These are phyloP conservation scores for Rhynchosporium secalis DNA, from an alignment of 2,329 filamentous ascomycete species.

Conservation along the genomic window DNA sequence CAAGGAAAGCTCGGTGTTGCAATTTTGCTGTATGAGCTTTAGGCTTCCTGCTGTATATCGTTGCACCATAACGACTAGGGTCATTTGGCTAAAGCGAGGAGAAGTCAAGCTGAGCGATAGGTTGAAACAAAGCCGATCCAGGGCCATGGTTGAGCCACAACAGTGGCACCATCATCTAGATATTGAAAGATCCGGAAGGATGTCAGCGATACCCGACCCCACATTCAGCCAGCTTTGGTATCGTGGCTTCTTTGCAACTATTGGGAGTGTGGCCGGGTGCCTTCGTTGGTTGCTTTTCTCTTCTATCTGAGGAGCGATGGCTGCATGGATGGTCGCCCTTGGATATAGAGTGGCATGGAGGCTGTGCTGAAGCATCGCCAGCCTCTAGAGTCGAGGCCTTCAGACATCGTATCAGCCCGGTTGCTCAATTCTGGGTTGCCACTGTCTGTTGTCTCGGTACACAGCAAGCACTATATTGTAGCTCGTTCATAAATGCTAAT, in stretches of 20 bases:
- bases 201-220: neutral
- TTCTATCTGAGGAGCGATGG: neutral
- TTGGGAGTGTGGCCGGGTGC: neutral
- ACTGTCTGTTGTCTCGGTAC: neutral
- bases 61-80: neutral
- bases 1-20: neutral
- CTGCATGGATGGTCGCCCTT: neutral
- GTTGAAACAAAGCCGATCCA: slow-evolving; percentile 9
- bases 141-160: neutral
- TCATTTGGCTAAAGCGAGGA: neutral
- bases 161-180: too few species aligned
- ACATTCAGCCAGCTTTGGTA: slow-evolving; percentile 6
- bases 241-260: slow-evolving; percentile 6
- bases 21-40: too few species aligned
- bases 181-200: neutral
- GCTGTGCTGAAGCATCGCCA: slow-evolving; percentile 6
- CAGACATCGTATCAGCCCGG: slow-evolving; percentile 2
- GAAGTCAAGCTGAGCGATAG: neutral
- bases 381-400: neutral
- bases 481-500: neutral
- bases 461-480: neutral
- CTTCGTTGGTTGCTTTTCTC: neutral
- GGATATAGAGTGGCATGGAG: neutral
- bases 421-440: neutral
- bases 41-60: too few species aligned